These are phyloP conservation scores for Starmerella stigmatis DNA, from an alignment of 805 yeast genomes.

Conservation along the genomic window DNA sequence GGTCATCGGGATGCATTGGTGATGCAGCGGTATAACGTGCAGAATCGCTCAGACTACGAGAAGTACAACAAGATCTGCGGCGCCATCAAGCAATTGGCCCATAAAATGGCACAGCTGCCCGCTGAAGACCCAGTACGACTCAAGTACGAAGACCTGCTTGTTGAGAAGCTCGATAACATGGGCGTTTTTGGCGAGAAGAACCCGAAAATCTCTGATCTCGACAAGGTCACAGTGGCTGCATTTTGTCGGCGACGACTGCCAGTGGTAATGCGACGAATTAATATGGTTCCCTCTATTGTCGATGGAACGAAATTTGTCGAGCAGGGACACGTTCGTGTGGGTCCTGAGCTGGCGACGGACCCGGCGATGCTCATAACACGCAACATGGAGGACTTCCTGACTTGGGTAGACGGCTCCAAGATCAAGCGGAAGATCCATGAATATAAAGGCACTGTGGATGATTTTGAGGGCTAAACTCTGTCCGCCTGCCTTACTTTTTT, in stretches of 20 bases:
- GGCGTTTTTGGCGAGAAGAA: slow-evolving; percentile 73
- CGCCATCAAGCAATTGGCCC: slow-evolving; percentile 74
- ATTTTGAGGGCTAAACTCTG: slow-evolving; percentile 40
- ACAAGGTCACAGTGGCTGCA: slow-evolving; percentile 86
- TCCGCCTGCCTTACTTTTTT: slow-evolving; percentile 1
- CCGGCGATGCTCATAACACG: slow-evolving; percentile 91
- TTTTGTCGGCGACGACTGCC: slow-evolving; percentile 85
- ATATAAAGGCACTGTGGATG: slow-evolving; percentile 63
- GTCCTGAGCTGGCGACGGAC: slow-evolving; percentile 90
- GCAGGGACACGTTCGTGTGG: slow-evolving; percentile 96
- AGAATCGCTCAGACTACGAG: slow-evolving; percentile 90
- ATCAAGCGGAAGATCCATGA: slow-evolving; percentile 80
- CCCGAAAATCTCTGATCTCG: slow-evolving; percentile 83
- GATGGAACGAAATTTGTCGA: slow-evolving; percentile 89
- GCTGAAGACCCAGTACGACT: slow-evolving; percentile 79
- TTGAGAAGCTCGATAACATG: slow-evolving; percentile 81
- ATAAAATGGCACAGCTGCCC: slow-evolving; percentile 70
- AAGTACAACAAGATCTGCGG: slow-evolving; percentile 91
- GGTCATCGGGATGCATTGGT: slow-evolving; percentile 95
- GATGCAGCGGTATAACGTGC: slow-evolving; percentile 87
- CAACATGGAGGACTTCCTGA: slow-evolving; percentile 88
- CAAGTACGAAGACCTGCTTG: slow-evolving; percentile 75
- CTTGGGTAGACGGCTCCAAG: slow-evolving; percentile 97
- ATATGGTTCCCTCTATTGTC: slow-evolving; percentile 79
- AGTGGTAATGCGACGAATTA: slow-evolving; percentile 85